Evolutionary conservation across 805 yeast species (phyloP).

Genomic region (Scheffersomyces coipomensis): DNA sequence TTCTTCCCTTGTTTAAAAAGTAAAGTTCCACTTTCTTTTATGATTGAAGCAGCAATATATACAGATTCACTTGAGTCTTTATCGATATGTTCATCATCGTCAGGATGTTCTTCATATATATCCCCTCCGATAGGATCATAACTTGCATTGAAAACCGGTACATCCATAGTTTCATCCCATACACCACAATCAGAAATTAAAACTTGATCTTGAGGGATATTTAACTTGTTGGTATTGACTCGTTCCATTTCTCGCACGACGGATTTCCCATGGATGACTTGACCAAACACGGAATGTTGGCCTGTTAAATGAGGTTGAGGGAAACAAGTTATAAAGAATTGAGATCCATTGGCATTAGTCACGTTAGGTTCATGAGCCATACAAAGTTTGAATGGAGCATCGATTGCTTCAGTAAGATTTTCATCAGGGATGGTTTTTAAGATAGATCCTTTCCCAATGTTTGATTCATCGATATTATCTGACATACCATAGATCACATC

Average conservation of each 20-base stretch:
- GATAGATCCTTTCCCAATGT: slow-evolving; percentile 36
- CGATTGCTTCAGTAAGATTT: slow-evolving; percentile 45
- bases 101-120: slow-evolving; percentile 73
- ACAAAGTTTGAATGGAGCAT: slow-evolving; percentile 51
- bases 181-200: slow-evolving; percentile 61
- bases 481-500: slow-evolving; percentile 42
- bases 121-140: slow-evolving; percentile 66
- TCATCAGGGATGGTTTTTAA: slow-evolving; percentile 46
- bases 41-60: slow-evolving; percentile 47
- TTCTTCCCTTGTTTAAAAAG: slow-evolving; percentile 54
- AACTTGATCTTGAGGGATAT: slow-evolving; percentile 39
- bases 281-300: slow-evolving; percentile 77
- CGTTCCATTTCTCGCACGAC: slow-evolving; percentile 66
- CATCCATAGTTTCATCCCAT: slow-evolving; percentile 52
- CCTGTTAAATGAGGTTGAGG: slow-evolving; percentile 74
- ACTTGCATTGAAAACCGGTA: slow-evolving; percentile 65
- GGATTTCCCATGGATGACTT: slow-evolving; percentile 64
- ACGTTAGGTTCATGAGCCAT: slow-evolving; percentile 59
- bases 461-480: slow-evolving; percentile 4
- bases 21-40: slow-evolving; percentile 66
- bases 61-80: slow-evolving; percentile 57
- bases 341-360: slow-evolving; percentile 53
- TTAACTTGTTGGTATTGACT: slow-evolving; percentile 37
- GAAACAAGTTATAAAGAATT: slow-evolving; percentile 69
- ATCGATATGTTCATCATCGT: slow-evolving; percentile 60